A percentile compares a stretch with the other conserved stretches of the same genome.
These are phyloP conservation scores for Pisolithus microcarpus DNA, from an alignment of 768 basidiomycete species.

Conservation along the genomic window DNA sequence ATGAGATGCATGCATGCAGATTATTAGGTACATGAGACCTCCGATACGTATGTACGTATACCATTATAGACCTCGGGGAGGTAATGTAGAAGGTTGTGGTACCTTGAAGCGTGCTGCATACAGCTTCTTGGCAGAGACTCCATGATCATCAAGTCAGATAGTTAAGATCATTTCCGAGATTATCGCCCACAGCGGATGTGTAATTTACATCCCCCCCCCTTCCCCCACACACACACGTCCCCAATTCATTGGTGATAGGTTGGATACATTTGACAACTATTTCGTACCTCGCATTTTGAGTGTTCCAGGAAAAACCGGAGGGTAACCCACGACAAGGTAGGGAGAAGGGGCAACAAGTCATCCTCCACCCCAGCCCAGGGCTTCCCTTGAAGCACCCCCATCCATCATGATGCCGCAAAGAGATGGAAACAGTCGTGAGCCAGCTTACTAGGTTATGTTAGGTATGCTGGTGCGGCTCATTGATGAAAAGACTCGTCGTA, in stretches of 20 bases:
- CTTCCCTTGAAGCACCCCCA: too few relatives aligned
- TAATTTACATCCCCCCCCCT: neutral
- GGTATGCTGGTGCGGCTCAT: slow-evolving; percentile 6
- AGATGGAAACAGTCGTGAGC: slow-evolving; percentile 23
- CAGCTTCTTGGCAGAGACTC: too few relatives aligned
- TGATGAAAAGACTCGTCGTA: slow-evolving; percentile 27
- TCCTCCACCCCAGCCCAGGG: neutral
- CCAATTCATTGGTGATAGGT: slow-evolving; percentile 12
- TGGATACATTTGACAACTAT: slow-evolving; percentile 22
- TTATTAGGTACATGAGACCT: neutral
- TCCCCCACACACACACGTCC: too few relatives aligned
- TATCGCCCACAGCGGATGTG: slow-evolving; percentile 3
- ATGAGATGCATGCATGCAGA: neutral
- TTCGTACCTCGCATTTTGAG: slow-evolving; percentile 20
- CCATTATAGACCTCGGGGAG: neutral
- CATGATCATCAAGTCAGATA: too few relatives aligned
- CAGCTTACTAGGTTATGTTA: neutral
- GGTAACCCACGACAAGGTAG: slow-evolving; percentile 1
- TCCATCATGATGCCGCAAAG: slow-evolving; percentile 17
- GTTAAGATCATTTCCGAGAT: too few relatives aligned
- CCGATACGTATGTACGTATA: neutral
- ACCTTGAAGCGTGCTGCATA: too few relatives aligned
- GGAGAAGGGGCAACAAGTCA: too few relatives aligned
- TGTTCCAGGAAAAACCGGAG: slow-evolving; percentile 14
- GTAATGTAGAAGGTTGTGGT: too few relatives aligned